These are phyloP conservation scores for Blastobotrys ciferrii DNA, from an alignment of 1,139 yeast species.

Conservation along the genomic window DNA sequence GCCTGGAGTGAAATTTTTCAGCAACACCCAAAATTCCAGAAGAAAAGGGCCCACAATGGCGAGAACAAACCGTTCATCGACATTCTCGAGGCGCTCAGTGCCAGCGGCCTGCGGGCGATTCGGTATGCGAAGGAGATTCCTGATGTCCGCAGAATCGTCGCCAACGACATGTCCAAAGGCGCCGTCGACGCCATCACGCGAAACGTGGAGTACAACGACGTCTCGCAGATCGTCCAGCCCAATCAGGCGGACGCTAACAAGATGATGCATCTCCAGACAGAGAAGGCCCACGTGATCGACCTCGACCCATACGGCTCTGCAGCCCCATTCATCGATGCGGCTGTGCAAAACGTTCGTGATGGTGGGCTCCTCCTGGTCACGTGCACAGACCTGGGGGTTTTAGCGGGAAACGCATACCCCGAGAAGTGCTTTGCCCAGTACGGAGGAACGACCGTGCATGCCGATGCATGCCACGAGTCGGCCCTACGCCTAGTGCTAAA, in stretches of 20 bases:
- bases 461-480: constrained; percentile 88
- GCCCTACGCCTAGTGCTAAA: constrained; percentile 82
- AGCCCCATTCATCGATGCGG: constrained; percentile 89
- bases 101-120: constrained; percentile 91
- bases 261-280: constrained; percentile 57
- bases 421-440: constrained; percentile 93
- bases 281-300: constrained; percentile 69
- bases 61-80: constrained; percentile 49
- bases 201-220: constrained; percentile 66
- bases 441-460: constrained; percentile 85
- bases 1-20: constrained; percentile 73
- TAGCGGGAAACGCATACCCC: constrained; percentile 95
- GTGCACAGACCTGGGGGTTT: constrained; percentile 92
- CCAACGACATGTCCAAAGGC: constrained; percentile 81
- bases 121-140: constrained; percentile 92
- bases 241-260: constrained; percentile 87
- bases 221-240: constrained; percentile 53
- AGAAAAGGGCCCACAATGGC: constrained; percentile 28
- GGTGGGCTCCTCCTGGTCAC: constrained; percentile 86
- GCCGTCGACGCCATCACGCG: constrained; percentile 82
- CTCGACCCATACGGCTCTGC: constrained; percentile 98
- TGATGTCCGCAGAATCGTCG: constrained; percentile 64
- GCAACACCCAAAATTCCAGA: constrained; percentile 32
- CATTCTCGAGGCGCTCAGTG: constrained; percentile 86
- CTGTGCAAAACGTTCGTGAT: constrained; percentile 74